These are phyloP conservation scores for Colletotrichum orbiculare DNA, from an alignment of 2,329 filamentous ascomycete genomes.

Conservation along the genomic window DNA sequence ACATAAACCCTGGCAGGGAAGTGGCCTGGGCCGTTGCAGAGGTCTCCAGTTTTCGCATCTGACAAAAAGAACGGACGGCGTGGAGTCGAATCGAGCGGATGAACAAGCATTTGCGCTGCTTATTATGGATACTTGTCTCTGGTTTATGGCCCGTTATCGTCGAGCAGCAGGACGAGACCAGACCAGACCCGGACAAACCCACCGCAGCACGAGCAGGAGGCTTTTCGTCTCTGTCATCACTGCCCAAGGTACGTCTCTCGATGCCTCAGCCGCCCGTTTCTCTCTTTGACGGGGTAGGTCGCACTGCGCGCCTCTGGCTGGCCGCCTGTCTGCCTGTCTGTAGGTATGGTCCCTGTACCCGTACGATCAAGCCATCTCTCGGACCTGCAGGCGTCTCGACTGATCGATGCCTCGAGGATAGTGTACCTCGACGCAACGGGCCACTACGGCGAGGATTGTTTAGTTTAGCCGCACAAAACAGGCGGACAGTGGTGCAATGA, in stretches of 20 bases:
- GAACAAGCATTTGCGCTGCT: constrained; percentile 36
- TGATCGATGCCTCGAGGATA: constrained; percentile 10
- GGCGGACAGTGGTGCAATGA: background rate
- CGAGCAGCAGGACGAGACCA: constrained; percentile 20
- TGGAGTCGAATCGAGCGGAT: constrained; percentile 35
- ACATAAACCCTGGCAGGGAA: constrained; percentile 17
- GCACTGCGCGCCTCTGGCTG: background rate
- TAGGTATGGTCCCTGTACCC: constrained; percentile 16
- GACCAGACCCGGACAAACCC: constrained; percentile 23
- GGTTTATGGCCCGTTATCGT: constrained; percentile 21
- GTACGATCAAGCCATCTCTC: constrained; percentile 27
- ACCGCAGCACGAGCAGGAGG: constrained; percentile 12
- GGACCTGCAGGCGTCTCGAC: constrained; percentile 31
- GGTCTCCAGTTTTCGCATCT: constrained; percentile 34
- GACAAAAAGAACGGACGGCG: constrained; percentile 32
- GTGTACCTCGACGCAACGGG: no score
- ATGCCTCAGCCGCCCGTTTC: no score
- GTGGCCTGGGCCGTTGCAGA: constrained; percentile 30
- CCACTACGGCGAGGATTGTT: no score
- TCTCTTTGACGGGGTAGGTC: background rate
- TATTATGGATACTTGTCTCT: constrained; percentile 29
- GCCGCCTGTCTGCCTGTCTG: constrained; percentile 9
- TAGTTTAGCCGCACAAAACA: no score
- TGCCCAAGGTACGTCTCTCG: background rate
- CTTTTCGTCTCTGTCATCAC: no score